These are phyloP conservation scores for Nicotiana otophora DNA, from an alignment of 257 asterid genomes.

Conservation along the genomic window DNA sequence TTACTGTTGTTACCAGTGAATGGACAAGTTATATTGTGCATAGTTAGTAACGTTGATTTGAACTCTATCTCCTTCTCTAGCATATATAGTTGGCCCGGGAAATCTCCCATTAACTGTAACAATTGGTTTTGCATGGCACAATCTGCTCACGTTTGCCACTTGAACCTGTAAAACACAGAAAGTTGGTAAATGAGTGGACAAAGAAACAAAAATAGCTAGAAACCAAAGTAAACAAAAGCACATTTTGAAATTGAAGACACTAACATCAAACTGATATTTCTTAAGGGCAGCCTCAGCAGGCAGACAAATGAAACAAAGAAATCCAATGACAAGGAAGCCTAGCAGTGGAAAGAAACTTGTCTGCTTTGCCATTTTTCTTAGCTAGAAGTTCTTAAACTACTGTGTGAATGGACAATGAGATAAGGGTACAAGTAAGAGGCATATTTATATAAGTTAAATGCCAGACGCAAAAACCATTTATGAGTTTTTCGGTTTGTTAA, in stretches of 20 bases:
- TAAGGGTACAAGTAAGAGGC: neutral
- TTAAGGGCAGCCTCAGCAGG: constrained; percentile 42
- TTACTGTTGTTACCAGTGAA: constrained; percentile 42
- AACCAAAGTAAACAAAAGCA: neutral
- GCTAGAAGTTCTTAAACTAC: neutral
- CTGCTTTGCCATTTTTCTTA: neutral
- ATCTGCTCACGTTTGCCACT: constrained; percentile 50
- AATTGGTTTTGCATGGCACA: constrained; percentile 66
- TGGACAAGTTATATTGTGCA: constrained; percentile 58
- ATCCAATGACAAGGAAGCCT: constrained; percentile 1
- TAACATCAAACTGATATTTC: constrained; percentile 54
- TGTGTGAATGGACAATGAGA: neutral
- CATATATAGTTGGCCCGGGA: constrained; percentile 63
- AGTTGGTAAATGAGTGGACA: no score
- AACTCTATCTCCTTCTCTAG: constrained; percentile 49
- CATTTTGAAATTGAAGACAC: neutral
- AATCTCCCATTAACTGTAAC: constrained; percentile 56
- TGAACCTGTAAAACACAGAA: constrained; percentile 26
- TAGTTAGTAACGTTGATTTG: constrained; percentile 49
- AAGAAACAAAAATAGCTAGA: no score
- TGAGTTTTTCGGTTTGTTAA: constrained; percentile 19
- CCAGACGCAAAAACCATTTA: neutral
- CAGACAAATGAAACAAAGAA: constrained; percentile 10
- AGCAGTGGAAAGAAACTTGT: neutral
- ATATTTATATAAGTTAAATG: constrained; percentile 12